phyloP scores from a whole-genome alignment of 805 yeast species.

The Barnettozyma vustinii region DNA sequence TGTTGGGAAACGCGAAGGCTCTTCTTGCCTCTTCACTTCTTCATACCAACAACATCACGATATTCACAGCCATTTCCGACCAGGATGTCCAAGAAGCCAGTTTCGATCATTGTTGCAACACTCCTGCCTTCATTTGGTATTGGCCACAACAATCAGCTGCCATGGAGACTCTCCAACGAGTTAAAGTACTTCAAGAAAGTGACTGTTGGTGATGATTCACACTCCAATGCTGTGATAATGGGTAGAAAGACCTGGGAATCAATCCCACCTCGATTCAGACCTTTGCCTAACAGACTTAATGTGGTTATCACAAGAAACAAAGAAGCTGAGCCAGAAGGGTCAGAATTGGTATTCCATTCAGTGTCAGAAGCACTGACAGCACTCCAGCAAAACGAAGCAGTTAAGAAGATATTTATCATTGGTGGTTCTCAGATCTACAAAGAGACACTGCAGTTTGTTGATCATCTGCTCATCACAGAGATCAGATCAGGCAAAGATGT shows the following conservation, averaged over 20 bases:
- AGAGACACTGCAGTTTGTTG: conserved; percentile 40
- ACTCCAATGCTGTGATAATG: conserved; percentile 80
- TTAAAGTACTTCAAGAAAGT: conserved; percentile 79
- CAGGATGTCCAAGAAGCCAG: conserved; percentile 25
- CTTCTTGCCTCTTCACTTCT: background rate
- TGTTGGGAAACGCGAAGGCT: background rate
- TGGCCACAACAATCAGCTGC: conserved; percentile 74
- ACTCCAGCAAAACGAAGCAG: conserved; percentile 23
- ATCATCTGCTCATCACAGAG: conserved; percentile 65
- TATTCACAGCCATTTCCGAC: background rate
- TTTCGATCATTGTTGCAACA: conserved; percentile 80
- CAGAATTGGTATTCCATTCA: conserved; percentile 35
- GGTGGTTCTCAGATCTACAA: conserved; percentile 91
- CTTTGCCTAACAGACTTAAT: conserved; percentile 70
- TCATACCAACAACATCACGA: background rate
- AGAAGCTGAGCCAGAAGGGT: conserved; percentile 8
- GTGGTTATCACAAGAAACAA: conserved; percentile 60
- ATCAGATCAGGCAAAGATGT: conserved; percentile 33
- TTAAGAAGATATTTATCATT: conserved; percentile 70
- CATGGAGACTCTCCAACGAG: conserved; percentile 84
- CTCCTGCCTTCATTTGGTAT: conserved; percentile 77
- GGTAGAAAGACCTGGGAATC: conserved; percentile 96
- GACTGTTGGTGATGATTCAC: conserved; percentile 43
- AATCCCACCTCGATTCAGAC: conserved; percentile 79
- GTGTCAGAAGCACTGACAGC: conserved; percentile 37